A percentile compares a stretch with the other conserved stretches of the same genome.
Conservation (phyloP, 1,139 yeast genomes). For the Geotrichum reessii region DNA sequence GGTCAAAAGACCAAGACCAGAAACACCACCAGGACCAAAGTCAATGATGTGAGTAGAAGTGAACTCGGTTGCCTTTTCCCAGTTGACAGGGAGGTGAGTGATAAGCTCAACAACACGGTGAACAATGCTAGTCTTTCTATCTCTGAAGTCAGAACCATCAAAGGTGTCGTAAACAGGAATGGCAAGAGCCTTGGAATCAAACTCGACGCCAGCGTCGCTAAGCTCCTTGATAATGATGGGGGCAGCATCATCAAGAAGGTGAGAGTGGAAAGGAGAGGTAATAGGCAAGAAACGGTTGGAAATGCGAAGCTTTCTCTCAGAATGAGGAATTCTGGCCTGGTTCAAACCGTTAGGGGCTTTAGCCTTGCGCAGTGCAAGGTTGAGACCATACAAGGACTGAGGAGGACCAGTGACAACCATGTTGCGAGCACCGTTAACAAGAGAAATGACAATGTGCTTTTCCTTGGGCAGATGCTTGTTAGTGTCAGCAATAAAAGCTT, state of each 20-base stretch:
- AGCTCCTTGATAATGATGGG: slow-evolving; percentile 62
- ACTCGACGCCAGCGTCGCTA: slow-evolving; percentile 50
- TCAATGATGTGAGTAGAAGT: slow-evolving; percentile 83
- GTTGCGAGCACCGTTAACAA: slow-evolving; percentile 92
- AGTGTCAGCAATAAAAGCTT: slow-evolving; percentile 72
- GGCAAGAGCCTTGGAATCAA: slow-evolving; percentile 50
- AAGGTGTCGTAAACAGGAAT: slow-evolving; percentile 91
- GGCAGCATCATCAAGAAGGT: slow-evolving; percentile 68
- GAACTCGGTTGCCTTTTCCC: slow-evolving; percentile 87
- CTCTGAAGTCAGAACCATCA: slow-evolving; percentile 74
- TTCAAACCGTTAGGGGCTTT: slow-evolving; percentile 93
- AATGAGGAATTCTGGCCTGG: slow-evolving; percentile 88
- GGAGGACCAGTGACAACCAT: slow-evolving; percentile 97
- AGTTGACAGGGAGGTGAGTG: slow-evolving; percentile 82
- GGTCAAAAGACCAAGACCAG: slow-evolving; percentile 93
- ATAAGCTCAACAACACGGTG: slow-evolving; percentile 73
- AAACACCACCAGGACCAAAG: slow-evolving; percentile 98
- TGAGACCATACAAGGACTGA: slow-evolving; percentile 94
- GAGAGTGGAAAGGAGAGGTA: slow-evolving; percentile 95
- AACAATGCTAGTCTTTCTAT: slow-evolving; percentile 46
- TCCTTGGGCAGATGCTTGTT: slow-evolving; percentile 89
- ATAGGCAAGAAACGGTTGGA: slow-evolving; percentile 93
- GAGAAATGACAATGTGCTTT: slow-evolving; percentile 84
- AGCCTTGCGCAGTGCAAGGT: slow-evolving; percentile 83
- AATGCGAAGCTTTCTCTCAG: slow-evolving; percentile 88